Percentiles rank a stretch among this genome's conserved stretches.
These are phyloP conservation scores for Aspergillus carbonarius DNA, from an alignment of 2,329 filamentous ascomycete species.

Conservation along the genomic window DNA sequence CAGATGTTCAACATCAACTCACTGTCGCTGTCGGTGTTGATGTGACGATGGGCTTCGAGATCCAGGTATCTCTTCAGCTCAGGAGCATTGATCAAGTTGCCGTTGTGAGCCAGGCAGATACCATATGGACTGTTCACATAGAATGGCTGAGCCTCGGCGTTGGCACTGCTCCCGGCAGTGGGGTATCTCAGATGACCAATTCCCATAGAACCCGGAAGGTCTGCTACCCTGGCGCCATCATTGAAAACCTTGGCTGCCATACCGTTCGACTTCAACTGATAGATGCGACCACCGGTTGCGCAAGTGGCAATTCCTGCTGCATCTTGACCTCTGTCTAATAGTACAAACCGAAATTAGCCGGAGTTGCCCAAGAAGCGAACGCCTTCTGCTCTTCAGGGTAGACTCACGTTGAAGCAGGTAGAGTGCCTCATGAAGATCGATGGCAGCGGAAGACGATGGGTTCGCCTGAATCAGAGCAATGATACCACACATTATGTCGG, in stretches of 20 bases:
- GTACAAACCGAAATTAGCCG: constrained; percentile 32
- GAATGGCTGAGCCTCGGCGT: constrained; percentile 87
- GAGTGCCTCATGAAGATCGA: constrained; percentile 69
- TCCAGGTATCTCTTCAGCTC: constrained; percentile 72
- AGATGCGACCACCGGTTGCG: constrained; percentile 74
- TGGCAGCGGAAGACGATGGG: constrained; percentile 52
- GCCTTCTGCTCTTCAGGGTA: not conserved
- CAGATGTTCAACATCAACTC: constrained; percentile 89
- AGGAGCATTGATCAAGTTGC: constrained; percentile 79
- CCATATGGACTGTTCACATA: constrained; percentile 87
- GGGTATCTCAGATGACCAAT: constrained; percentile 86
- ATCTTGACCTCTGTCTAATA: constrained; percentile 72
- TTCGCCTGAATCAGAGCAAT: constrained; percentile 62
- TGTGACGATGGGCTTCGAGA: constrained; percentile 75
- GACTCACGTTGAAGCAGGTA: constrained; percentile 63
- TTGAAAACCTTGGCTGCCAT: constrained; percentile 83
- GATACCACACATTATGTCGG: constrained; percentile 60
- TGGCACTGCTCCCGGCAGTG: constrained; percentile 79
- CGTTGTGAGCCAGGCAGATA: constrained; percentile 79
- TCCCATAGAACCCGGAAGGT: constrained; percentile 83
- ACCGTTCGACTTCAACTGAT: constrained; percentile 86
- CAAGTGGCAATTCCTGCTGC: constrained; percentile 79
- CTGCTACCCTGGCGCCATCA: constrained; percentile 70
- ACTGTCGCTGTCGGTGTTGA: constrained; percentile 87
- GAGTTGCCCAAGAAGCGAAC: constrained; percentile 4